Evolutionary conservation across 1,284 basidiomycete genomes (phyloP), one percentile per base, ranked within the genome.

Genomic region (Melampsora abietis-canadensis): DNA sequence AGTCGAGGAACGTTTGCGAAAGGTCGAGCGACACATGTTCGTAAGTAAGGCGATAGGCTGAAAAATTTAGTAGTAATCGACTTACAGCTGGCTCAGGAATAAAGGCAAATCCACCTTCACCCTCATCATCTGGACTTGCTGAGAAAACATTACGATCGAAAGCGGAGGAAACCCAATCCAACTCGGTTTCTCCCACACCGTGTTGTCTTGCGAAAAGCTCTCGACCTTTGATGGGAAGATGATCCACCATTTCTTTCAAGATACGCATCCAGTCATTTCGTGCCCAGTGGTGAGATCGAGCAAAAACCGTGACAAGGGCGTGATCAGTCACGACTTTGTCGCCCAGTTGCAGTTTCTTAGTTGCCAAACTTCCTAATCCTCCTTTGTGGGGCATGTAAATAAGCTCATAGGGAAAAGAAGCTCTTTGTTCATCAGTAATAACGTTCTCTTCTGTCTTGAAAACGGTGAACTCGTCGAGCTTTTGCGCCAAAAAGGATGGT

Each of bases 71-170:
- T 44, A 17, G 1, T 7, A 0, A 37, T 19, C 24, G 24, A 27
- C 68, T 70, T 31, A 70, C 68, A 70, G 68, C 68, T 63, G 68
- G 68, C 40, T 70, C 68, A 19, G 68, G 68, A 63, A 59, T 54
- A 30, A 70, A 63, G 21, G 68, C 68, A 37, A 57, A 70, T 10
- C 68, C 68, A 21, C 68, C 68, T 12, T 27, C 1, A 14, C 14
- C 27, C 30, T 63, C 30, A n/a, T 70, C 19, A 54, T 70, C 68
- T 19, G 51, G 68, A 5, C 44, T 59, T 24, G 68, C 24, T 34
- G 60, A 15, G 61, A 70, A 70, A 7, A 70, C 60, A 14, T 70
- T 70, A 8, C 68, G 57, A n/a, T 70, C 19, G 31, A 70, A 70
- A 14, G 68, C 68, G 1, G 68, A 70, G 5, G 31, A 21, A 10